Base-by-base conservation (phyloP, 768 basidiomycete genomes). In the Mycena belliarum region DNA sequence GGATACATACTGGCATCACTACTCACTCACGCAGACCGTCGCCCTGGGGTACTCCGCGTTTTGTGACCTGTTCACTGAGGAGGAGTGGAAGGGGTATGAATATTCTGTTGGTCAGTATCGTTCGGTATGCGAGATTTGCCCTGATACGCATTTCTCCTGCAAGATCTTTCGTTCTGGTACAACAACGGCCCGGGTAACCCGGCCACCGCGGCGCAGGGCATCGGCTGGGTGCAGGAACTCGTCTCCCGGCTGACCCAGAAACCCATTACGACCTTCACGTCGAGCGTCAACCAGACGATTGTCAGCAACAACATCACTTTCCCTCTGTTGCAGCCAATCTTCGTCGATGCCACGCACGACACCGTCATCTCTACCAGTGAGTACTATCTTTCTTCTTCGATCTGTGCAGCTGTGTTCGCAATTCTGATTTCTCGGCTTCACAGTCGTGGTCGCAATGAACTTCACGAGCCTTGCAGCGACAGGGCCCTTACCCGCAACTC, bases 81-180 rank as follows among this genome's bases (percentile, higher is more conserved):
- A 87, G 29, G 91, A 93, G 67, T 93, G 90, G 91, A 79, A 85
- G 64, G 85, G 86, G 0, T 92, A 83, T 66, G 84, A 87, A 63
- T 92, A 93, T 52, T 75, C 81, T 15, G 61, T 63, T 42, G 73
- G 75, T 75, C 51, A 16, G 50, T 55, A 38, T 24, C 33, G 18
- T 21, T 8, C 9, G 9, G 12, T 7, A 24, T 41, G 16, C 37
- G 18, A 25, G 12, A 21, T 23, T 14, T 35, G 29, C 29, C 12
- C 12, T 32, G 9, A 41, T 26, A 15, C 9, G 33, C 23, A 25
- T 28, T 21, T 20, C 11, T 21, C 32, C 25, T 16, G 12, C n/a
- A 16, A 75, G 85, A 85, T 59, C 65, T 85, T 6, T 64, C 65
- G 50, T 85, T 85, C 70, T 86, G 85, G 84, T 89, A 88, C 59